phyloP scores from a whole-genome alignment of 306 rosid genomes.

The Astragalus glycyphyllos region DNA sequence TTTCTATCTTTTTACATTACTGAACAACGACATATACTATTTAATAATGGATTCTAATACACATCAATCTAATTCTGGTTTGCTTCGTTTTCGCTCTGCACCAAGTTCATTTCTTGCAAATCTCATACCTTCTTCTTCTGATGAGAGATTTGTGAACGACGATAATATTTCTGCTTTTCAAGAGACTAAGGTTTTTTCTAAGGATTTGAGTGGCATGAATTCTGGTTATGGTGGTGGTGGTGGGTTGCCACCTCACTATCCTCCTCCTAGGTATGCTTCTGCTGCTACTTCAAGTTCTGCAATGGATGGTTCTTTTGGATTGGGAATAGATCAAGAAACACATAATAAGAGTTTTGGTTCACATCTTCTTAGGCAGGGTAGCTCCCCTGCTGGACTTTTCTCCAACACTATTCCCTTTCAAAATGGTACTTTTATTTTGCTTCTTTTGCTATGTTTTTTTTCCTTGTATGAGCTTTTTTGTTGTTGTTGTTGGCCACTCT shows the following conservation, averaged over 20 bases:
- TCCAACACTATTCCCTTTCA: slow-evolving; percentile 60
- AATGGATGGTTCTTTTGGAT: slow-evolving; percentile 57
- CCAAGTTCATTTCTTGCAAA: slow-evolving; percentile 64
- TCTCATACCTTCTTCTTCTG: slow-evolving; percentile 35
- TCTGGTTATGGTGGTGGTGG: slow-evolving; percentile 54
- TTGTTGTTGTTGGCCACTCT: background rate
- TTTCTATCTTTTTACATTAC: slow-evolving; percentile 37
- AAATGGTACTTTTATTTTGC: slow-evolving; percentile 57
- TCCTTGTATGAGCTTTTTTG: background rate
- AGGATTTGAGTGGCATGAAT: slow-evolving; percentile 49
- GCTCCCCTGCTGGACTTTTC: slow-evolving; percentile 89
- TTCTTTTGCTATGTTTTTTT: slow-evolving; percentile 7
- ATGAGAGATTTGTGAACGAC: slow-evolving; percentile 45
- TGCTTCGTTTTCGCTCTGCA: slow-evolving; percentile 86
- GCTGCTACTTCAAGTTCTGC: slow-evolving; percentile 44
- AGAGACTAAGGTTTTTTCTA: slow-evolving; percentile 45
- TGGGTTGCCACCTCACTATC: slow-evolving; percentile 85
- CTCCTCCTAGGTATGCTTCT: slow-evolving; percentile 54
- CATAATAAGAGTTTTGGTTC: slow-evolving; percentile 45
- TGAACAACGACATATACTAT: background rate
- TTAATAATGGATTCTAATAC: slow-evolving; percentile 67
- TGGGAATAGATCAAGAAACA: slow-evolving; percentile 51
- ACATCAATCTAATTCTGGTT: slow-evolving; percentile 63
- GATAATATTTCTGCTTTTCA: slow-evolving; percentile 48
- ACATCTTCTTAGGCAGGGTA: slow-evolving; percentile 72